Conservation (phyloP, 805 yeast genomes). For the Saccharomyces eubayanus region DNA sequence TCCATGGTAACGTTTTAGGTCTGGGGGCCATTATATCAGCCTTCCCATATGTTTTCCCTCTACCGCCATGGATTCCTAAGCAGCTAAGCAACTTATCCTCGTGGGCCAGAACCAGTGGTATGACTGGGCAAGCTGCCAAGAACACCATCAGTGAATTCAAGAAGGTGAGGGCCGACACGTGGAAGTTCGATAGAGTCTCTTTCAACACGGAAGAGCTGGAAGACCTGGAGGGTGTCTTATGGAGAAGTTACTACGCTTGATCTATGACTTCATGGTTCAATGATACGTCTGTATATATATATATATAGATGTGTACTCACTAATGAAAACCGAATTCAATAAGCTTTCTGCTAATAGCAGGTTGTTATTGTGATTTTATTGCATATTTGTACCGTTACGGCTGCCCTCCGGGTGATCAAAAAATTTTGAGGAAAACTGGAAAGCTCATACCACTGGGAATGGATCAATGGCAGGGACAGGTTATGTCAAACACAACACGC, state of each 20-base stretch:
- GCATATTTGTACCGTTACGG: background rate
- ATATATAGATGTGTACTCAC: background rate
- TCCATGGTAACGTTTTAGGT: slow-evolving; percentile 86
- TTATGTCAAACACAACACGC: background rate
- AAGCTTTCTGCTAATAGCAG: background rate
- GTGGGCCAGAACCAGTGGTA: slow-evolving; percentile 66
- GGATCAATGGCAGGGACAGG: background rate
- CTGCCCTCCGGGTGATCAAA: background rate
- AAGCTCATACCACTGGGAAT: background rate
- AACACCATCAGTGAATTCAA: slow-evolving; percentile 74
- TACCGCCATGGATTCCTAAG: slow-evolving; percentile 82
- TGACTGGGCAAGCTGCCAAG: slow-evolving; percentile 78
- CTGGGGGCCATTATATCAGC: slow-evolving; percentile 83
- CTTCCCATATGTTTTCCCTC: slow-evolving; percentile 84
- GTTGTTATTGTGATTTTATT: background rate
- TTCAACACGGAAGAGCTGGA: slow-evolving; percentile 76
- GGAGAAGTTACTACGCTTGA: slow-evolving; percentile 85
- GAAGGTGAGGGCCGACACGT: slow-evolving; percentile 87
- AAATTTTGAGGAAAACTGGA: background rate
- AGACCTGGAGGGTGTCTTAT: slow-evolving; percentile 86
- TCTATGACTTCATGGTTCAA: background rate
- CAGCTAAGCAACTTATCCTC: slow-evolving; percentile 62
- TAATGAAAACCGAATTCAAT: background rate
- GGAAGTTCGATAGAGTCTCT: slow-evolving; percentile 79
- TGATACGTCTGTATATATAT: background rate